phyloP scores from a whole-genome alignment of 148 eudicot genomes.

The Vaccinium corymbosum region DNA sequence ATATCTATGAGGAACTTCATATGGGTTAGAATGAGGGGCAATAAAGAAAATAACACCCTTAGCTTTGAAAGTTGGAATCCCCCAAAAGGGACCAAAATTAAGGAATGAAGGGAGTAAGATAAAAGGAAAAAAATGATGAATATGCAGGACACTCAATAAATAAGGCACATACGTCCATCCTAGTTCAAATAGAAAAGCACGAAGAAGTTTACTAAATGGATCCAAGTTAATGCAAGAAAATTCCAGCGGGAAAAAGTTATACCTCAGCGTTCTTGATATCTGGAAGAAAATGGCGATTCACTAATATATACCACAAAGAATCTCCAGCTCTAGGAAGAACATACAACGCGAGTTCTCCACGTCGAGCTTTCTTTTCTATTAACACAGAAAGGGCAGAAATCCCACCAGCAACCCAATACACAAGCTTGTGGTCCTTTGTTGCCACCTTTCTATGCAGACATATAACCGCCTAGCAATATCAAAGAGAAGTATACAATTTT shows the following conservation, averaged over 20 bases:
- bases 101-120: background rate
- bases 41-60: no score
- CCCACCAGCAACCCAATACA: slow-evolving; percentile 93
- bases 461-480: slow-evolving; percentile 60
- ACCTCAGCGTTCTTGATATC: slow-evolving; percentile 90
- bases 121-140: background rate
- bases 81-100: no score
- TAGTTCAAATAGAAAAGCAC: background rate
- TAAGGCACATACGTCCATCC: background rate
- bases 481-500: slow-evolving; percentile 21
- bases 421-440: slow-evolving; percentile 84
- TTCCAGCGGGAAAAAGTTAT: slow-evolving; percentile 15
- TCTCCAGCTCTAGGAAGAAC: slow-evolving; percentile 97
- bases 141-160: background rate
- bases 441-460: slow-evolving; percentile 97
- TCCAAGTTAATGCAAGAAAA: background rate
- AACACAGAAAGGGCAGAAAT: slow-evolving; percentile 83
- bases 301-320: slow-evolving; percentile 87
- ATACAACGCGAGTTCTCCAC: slow-evolving; percentile 89
- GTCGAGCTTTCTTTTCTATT: slow-evolving; percentile 83
- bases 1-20: no score
- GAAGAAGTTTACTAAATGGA: background rate
- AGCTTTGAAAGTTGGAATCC: no score
- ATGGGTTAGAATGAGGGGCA: no score
- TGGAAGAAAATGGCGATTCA: slow-evolving; percentile 83